A percentile compares a stretch with the other conserved stretches of the same genome.
These are phyloP conservation scores for Fusarium haematococcum DNA, from an alignment of 2,329 filamentous ascomycete genomes.

Conservation along the genomic window DNA sequence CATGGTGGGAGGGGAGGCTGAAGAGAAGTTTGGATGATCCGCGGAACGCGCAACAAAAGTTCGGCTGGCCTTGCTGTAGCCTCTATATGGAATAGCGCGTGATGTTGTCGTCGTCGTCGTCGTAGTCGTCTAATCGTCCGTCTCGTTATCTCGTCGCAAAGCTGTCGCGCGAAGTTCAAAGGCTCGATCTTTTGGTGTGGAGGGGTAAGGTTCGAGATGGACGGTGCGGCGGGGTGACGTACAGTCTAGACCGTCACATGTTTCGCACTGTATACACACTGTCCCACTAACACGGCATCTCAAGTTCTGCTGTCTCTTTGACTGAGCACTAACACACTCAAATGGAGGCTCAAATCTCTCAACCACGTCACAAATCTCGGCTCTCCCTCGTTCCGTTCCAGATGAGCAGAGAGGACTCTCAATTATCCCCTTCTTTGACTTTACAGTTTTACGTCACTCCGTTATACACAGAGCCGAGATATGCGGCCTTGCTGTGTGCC, in stretches of 20 bases:
- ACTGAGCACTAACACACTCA: conserved; percentile 23
- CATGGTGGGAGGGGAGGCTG: conserved; percentile 50
- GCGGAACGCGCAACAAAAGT: conserved; percentile 10
- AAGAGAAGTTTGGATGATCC: conserved; percentile 2
- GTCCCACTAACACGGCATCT: conserved; percentile 2
- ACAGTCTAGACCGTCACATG: conserved; percentile 27
- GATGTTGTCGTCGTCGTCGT: conserved; percentile 1
- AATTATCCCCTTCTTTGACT: background rate
- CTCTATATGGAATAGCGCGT: conserved; percentile 12
- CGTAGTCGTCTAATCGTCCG: background rate
- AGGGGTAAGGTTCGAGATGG: conserved; percentile 38
- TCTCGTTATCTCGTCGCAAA: conserved; percentile 3
- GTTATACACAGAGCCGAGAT: background rate
- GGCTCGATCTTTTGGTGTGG: conserved; percentile 37
- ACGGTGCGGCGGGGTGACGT: conserved; percentile 23
- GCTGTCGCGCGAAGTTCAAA: conserved; percentile 11
- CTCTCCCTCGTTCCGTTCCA: background rate
- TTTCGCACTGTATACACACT: conserved; percentile 28
- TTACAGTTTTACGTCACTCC: conserved; percentile 2
- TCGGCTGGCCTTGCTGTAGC: background rate
- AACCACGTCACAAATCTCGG: conserved; percentile 24
- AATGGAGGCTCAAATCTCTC: conserved; percentile 5
- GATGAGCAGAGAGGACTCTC: background rate
- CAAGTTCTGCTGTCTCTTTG: background rate
- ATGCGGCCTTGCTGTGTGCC: background rate